Evolutionary conservation across 2,329 filamentous ascomycete species (phyloP).

Genomic region (Pseudocercospora cruenta): DNA sequence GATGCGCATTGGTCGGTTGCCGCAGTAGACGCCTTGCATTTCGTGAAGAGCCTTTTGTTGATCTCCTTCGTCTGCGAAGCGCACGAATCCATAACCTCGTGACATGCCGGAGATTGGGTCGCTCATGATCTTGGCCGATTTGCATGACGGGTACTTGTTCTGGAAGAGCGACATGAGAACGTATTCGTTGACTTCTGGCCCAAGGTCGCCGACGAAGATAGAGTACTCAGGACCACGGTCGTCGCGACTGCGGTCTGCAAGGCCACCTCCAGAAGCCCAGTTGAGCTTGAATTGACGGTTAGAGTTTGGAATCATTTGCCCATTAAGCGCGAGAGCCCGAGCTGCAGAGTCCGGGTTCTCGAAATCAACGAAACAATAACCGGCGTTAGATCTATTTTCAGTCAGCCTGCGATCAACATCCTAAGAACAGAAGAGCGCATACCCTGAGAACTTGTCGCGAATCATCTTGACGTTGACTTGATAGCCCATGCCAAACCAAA

Average conservation of each 20-base stretch:
- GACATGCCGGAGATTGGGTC: conserved; percentile 98
- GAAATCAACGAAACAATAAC: conserved; percentile 99
- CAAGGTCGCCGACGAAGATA: conserved; percentile 97
- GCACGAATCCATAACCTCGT: conserved; percentile 95
- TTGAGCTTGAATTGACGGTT: conserved; percentile 97
- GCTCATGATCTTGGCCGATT: conserved; percentile 99
- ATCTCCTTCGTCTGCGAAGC: conserved; percentile 92
- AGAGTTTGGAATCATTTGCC: conserved; percentile 88
- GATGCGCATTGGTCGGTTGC: conserved; percentile 97
- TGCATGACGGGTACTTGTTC: conserved; percentile 93
- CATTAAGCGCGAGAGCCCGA: conserved; percentile 90
- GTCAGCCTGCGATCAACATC: conserved; percentile 15
- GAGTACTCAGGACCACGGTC: conserved; percentile 94
- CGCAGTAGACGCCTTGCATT: conserved; percentile 99
- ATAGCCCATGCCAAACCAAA: conserved; percentile 92
- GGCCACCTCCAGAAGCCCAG: conserved; percentile 95
- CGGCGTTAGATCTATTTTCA: conserved; percentile 72
- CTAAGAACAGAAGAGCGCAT: conserved; percentile 41
- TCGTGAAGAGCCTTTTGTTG: conserved; percentile 94
- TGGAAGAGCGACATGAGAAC: conserved; percentile 97
- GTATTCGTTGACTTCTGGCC: conserved; percentile 98
- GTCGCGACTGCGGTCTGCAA: conserved; percentile 91
- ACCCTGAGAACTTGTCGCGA: conserved; percentile 98
- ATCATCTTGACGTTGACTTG: conserved; percentile 99
- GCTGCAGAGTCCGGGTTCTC: conserved; percentile 77